Evolutionary conservation across 208 protist genomes (phyloP), one percentile per base, ranked within the genome.

Genomic region (Angomonas ambiguus): DNA sequence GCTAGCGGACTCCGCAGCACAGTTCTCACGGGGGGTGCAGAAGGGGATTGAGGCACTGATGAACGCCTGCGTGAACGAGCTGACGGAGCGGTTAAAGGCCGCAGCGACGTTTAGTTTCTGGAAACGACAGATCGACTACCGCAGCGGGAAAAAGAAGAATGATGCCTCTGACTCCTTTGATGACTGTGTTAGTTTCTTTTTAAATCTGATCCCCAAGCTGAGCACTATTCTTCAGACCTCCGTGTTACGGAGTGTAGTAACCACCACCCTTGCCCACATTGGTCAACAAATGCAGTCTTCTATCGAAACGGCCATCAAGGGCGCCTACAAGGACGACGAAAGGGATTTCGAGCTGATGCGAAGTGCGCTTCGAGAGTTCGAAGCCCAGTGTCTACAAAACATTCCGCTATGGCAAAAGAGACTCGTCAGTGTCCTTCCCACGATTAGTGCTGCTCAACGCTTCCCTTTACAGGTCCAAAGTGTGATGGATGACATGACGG

Each of bases 1-100:
- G 18, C 78, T 95, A 51, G 73, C 73, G 20, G 59, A 74, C n/a
- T 84, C 76, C 11, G 86, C 83, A 18, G 77, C 78, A 20, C 77
- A 90, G 65, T 95, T 93, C 77, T 58, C 59, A 22, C 83, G 82
- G 65, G 74, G 82, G 8, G 60, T 93, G 42, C 87, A 93, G 69
- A 76, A 80, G 24, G 90, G 87, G 27, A 95, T 93, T 42, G 87
- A 90, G 33, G 66, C 64, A 32, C 79, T 95, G 28, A 82, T 93
- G 30, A 13, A 63, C 1, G 85, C 90, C 1, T 76, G 82, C 59
- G 74, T 82, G 51, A 75, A 18, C 11, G 87, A 93, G 55, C 65
- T 87, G 4, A 76, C 88, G 48, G 77, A 82, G 22, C 74, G 83
- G 0, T 71, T 95, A 41, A 77, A 78, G 65, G 59, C 69, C 27